phyloP scores from a whole-genome alignment of 2,329 filamentous ascomycete species.

The Cladophialophora bantiana region DNA sequence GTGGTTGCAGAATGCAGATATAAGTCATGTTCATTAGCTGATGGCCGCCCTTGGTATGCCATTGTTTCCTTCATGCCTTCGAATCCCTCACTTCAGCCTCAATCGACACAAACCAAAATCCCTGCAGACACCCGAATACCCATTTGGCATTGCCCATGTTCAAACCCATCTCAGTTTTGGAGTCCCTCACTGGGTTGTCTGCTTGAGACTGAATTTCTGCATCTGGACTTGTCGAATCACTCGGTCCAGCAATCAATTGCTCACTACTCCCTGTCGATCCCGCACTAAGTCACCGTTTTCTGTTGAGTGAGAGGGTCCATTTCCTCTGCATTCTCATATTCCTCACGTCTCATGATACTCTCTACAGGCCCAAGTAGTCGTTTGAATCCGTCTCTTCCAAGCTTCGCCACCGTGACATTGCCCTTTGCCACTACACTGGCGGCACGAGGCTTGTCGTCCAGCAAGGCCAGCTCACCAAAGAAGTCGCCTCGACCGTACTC shows the following conservation, averaged over 20 bases:
- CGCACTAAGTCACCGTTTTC: conserved; percentile 47
- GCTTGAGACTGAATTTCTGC: neutral
- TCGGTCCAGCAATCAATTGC: neutral
- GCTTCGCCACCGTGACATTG: conserved; percentile 88
- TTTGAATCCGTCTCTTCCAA: conserved; percentile 95
- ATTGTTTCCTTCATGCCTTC: conserved; percentile 2
- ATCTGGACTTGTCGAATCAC: neutral
- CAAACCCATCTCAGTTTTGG: neutral
- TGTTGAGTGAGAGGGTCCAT: conserved; percentile 42
- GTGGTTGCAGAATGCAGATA: neutral
- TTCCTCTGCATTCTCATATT: conserved; percentile 46
- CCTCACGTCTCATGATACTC: conserved; percentile 82
- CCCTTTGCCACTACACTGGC: conserved; percentile 84
- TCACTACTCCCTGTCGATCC: neutral
- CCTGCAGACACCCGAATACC: neutral
- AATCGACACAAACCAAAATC: neutral
- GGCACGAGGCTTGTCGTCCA: conserved; percentile 92
- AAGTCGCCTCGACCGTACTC: conserved; percentile 91
- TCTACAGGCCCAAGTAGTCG: conserved; percentile 90
- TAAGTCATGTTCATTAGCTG: conserved; percentile 14
- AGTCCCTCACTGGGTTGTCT: neutral
- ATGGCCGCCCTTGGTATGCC: conserved; percentile 6
- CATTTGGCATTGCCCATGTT: neutral
- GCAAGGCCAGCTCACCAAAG: conserved; percentile 91
- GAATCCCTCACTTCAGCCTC: neutral